Conservation (phyloP, 768 basidiomycete genomes). For the Russula virescens region DNA sequence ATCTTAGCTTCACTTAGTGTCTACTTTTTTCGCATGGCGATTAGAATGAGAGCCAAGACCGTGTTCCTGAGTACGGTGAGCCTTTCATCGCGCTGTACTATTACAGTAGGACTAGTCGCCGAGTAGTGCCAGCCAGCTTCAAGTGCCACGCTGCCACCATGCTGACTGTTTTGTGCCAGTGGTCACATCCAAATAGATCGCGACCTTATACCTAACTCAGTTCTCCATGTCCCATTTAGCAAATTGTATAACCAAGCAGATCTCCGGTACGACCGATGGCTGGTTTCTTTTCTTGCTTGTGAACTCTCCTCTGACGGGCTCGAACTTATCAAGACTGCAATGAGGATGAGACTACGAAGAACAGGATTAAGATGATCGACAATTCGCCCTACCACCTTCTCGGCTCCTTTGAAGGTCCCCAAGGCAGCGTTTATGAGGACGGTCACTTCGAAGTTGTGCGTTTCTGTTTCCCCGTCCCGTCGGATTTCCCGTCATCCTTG, state of each 20-base stretch:
- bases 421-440: constrained; percentile 88
- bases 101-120: no score
- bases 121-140: no score
- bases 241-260: constrained; percentile 90
- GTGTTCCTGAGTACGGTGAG: no score
- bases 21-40: no score
- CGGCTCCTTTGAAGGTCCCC: constrained; percentile 86
- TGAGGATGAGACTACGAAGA: constrained; percentile 84
- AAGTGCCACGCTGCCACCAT: neutral
- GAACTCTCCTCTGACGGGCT: neutral
- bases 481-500: neutral
- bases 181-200: no score
- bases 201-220: neutral
- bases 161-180: neutral
- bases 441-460: constrained; percentile 87
- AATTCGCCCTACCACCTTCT: constrained; percentile 87
- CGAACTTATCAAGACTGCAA: constrained; percentile 65
- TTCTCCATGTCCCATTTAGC: constrained; percentile 53
- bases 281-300: neutral
- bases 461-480: constrained; percentile 18
- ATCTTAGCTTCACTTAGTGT: no score
- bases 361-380: constrained; percentile 80
- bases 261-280: constrained; percentile 50
- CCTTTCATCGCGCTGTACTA: no score
- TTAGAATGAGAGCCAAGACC: no score